Percentiles rank a stretch among this genome's conserved stretches.
Evolutionary conservation across 192 early-diverging fungal species (phyloP).

Genomic region (Podila clonocystis): DNA sequence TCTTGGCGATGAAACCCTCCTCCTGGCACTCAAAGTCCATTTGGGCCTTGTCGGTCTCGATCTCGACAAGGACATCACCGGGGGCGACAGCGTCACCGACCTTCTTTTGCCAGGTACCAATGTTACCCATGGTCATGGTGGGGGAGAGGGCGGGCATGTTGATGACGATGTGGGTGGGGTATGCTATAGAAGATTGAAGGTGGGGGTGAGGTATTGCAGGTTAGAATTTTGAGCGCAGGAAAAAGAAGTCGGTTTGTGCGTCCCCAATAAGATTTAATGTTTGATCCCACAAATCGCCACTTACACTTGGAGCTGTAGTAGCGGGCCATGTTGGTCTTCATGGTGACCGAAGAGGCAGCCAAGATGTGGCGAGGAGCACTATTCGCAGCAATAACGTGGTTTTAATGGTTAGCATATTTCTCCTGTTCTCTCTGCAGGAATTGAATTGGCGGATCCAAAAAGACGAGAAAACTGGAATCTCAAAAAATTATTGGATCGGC

Average conservation of each 20-base stretch:
- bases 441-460: background rate
- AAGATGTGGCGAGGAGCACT: constrained; percentile 52
- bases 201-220: too few species aligned
- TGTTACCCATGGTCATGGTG: constrained; percentile 96
- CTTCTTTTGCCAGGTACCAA: constrained; percentile 94
- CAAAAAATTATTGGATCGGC: constrained; percentile 14
- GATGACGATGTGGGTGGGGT: constrained; percentile 85
- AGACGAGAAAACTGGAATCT: background rate
- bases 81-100: constrained; percentile 89
- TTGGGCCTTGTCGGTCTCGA: constrained; percentile 99
- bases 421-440: too few species aligned
- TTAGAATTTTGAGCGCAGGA: too few species aligned
- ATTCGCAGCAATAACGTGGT: background rate
- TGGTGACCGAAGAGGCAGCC: constrained; percentile 47
- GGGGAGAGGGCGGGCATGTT: constrained; percentile 99
- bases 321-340: constrained; percentile 53
- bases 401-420: background rate
- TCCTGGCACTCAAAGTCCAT: constrained; percentile 99
- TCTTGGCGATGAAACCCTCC: constrained; percentile 95
- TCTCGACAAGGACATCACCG: constrained; percentile 94
- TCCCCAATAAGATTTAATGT: background rate
- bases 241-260: background rate
- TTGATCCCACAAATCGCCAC: constrained; percentile 2
- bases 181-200: constrained; percentile 54
- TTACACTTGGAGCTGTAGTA: constrained; percentile 65